Base-by-base conservation (phyloP, 176 grass and related monocot species). In the Avena sativa region DNA sequence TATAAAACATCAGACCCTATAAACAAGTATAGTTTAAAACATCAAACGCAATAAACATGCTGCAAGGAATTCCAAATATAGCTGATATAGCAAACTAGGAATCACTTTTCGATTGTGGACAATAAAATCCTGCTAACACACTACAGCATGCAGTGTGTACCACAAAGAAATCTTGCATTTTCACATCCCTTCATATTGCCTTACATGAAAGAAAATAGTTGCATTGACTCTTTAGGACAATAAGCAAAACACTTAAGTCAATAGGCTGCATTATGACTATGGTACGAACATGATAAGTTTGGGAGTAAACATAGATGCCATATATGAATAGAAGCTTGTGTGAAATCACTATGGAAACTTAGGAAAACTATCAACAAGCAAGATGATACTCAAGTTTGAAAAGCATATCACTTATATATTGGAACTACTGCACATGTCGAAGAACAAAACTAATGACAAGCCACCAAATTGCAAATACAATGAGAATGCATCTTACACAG, bases 401-500 rank as follows among this genome's bases (percentile, higher is more conserved):
- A 86, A 21, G 43, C 36, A 78, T 46, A 78, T 46, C 11, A 86
- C 48, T 40, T 59, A 40, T 10, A 15, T 21, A 74, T 43, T 32
- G 74, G 17, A 66, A 84, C 20, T 67, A 49, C n/a, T 60, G 23
- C 62, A 15, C 10, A 63, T 76, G 26, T 19, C 21, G 47, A 77
- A 47, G 28, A 25, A 70, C 32, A 9, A 46, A 49, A 85, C 23
- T n/a, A 82, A 17, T 20, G 47, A 32, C 21, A 30, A 56, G 48
- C 12, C 19, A 64, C 34, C 21, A 79, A 66, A 47, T 74, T 48
- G 55, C 58, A 84, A 79, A 91, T 74, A 46, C 25, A 23, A 14
- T 25, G 76, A 63, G 4, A 79, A 38, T 20, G 13, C 0, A 52
- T 63, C 95, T 92, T 97, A 97, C 95, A 97, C 95, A 50, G 95